Base-by-base conservation (phyloP, 1,139 yeast genomes). In the Kodamaea sp. region DNA sequence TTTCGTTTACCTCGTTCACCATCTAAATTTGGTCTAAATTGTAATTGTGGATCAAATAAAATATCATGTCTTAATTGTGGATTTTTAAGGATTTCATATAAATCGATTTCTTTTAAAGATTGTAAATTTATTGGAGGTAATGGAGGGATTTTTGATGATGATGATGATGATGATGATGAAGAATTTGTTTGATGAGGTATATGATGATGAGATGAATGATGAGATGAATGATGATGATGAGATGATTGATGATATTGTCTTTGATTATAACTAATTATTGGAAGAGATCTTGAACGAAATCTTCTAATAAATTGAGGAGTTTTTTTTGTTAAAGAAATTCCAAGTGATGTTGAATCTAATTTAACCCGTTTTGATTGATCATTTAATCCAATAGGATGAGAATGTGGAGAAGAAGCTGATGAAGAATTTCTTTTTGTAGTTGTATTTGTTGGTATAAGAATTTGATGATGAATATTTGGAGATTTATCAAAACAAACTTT, bases 11-110 rank as follows among this genome's bases (percentile, higher is more conserved):
- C 96, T 40, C 96, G 70, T 62, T 87, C 96, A 37, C 96, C 95
- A 60, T 89, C 95, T 50, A 88, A 67, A 58, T 90, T 86, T 31
- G 97, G 96, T 52, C 96, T 75, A 61, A 89, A 89, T 67, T 89
- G 96, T 43, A 90, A 72, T 57, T 86, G 88, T 11, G 97, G 95
- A 63, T 90, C 97, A 58, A 90, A 90, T 24, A 88, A 73, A 42
- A 90, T 87, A 57, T 90, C 97, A 59, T 90, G 97, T 47, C 97
- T 78, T 43, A 90, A 70, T 61, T 88, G 96, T 7, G 96, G 96
- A 62, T 90, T 90, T 57, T 86, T 86, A 53, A 90, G 73, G 41
- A 92, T 89, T 56, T 89, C 96, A 46, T 85, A 87, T 39, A 90
- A 66, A 55, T 90, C 97, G 43, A 90, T 86, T 59, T 89, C 96